Evolutionary conservation across 495 filamentous ascomycete genomes (phyloP), one percentile per base, ranked within the genome.

Genomic region (Lichina pygmaea): DNA sequence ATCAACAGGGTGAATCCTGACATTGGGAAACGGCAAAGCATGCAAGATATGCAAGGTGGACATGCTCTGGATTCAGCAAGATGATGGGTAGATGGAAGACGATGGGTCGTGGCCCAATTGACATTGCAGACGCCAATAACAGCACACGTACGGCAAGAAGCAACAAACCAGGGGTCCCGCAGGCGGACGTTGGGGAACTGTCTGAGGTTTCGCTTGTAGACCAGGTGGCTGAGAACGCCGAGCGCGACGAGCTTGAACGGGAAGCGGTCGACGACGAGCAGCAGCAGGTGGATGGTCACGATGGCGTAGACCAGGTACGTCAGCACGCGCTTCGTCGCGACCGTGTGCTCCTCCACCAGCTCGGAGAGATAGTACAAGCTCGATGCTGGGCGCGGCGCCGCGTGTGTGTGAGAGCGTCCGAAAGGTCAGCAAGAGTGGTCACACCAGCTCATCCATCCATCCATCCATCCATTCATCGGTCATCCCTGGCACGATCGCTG

Each of bases 361-460:
- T 97, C 89, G 2, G 89, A 94, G 42, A 97, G 79, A 58, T 97
- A 97, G 65, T 97, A 95, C 17, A 97, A 75, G 31, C 91, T 91
- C 17, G 84, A 93, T 34, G 89, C 89, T 93, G 54, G 50, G 38
- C 31, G 16, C 13, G 8, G 9, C 10, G 38, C 40, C 53, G 42
- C 53, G 48, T 44, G 38, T 11, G 30, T 42, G 48, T 15, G 16
- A 13, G 43, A 31, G 34, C 16, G 8, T 7, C 7, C 33, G 34
- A 38, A 13, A 40, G 24, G 9, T 43, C 38, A n/a, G 12, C 12
- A 40, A 40, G 38, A 40, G 15, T n/a, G 38, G 4, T 24, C 24
- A 24, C 24, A 24, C 4, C 24, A 24, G 24, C 2, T 24, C 24
- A 24, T 24, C 4, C 24, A 24, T 24, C 4, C 24, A 24, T 24